Evolutionary conservation across 352 stramenopile genomes (phyloP).

Genomic region (Phytopythium delawarense): DNA sequence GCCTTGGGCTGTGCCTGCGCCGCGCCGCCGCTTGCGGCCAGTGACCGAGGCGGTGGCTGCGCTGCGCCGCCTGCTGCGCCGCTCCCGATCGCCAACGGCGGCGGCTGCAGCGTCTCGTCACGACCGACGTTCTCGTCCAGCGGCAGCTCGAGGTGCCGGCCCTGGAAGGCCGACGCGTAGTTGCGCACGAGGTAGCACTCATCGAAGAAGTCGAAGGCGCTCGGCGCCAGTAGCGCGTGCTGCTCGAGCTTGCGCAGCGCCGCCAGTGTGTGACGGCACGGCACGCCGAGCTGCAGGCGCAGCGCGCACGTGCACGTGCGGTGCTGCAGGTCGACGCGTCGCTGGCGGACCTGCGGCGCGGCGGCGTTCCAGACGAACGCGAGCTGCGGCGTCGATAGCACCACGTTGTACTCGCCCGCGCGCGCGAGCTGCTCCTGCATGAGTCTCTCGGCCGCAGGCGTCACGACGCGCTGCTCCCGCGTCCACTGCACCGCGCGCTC

Average conservation of each 20-base stretch:
- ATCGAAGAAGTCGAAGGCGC: slow-evolving; percentile 37
- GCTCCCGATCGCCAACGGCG: slow-evolving; percentile 13
- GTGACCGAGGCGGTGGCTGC: too few relatives aligned
- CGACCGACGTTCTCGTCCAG: slow-evolving; percentile 28
- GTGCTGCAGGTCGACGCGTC: slow-evolving; percentile 40
- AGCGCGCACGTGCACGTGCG: slow-evolving; percentile 42
- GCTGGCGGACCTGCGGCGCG: slow-evolving; percentile 35
- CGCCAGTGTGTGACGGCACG: slow-evolving; percentile 39
- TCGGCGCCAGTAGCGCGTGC: slow-evolving; percentile 12
- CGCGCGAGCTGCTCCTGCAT: slow-evolving; percentile 44
- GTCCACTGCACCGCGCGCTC: slow-evolving; percentile 36
- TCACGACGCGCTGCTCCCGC: slow-evolving; percentile 34
- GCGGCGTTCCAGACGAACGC: slow-evolving; percentile 47
- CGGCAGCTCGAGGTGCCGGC: slow-evolving; percentile 33
- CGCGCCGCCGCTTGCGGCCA: neutral
- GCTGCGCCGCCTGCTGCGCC: neutral
- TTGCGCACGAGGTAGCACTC: slow-evolving; percentile 45
- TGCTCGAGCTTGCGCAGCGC: slow-evolving; percentile 31
- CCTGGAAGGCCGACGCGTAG: slow-evolving; percentile 36
- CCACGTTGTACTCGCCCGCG: slow-evolving; percentile 31
- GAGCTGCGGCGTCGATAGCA: slow-evolving; percentile 36
- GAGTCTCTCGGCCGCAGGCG: slow-evolving; percentile 32
- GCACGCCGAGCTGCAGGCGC: slow-evolving; percentile 34
- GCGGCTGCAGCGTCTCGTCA: slow-evolving; percentile 27
- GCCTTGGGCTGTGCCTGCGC: slow-evolving; percentile 8